A percentile compares a stretch with the other conserved stretches of the same genome.
Conservation (phyloP, 1,139 yeast species). For the Petasospora rhodanensis region DNA sequence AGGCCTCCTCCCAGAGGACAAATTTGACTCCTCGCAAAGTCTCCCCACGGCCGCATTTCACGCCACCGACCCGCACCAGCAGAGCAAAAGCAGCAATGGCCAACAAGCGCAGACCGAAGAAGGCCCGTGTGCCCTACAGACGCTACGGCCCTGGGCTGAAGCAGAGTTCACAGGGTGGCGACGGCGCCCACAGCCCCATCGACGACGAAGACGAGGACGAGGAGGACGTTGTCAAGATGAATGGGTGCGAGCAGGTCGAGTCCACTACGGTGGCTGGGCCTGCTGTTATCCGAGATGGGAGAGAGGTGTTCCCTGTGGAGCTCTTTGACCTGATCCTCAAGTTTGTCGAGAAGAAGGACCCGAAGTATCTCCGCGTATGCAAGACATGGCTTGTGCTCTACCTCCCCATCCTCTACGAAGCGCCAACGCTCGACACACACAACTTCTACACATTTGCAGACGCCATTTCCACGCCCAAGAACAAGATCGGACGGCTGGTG, state of each 20-base stretch:
- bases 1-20: too few species aligned
- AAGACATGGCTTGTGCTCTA: slow-evolving; percentile 56
- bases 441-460: slow-evolving; percentile 76
- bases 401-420: slow-evolving; percentile 56
- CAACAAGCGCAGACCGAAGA: slow-evolving; percentile 81
- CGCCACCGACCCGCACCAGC: background rate
- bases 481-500: slow-evolving; percentile 37
- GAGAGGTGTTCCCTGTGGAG: slow-evolving; percentile 44
- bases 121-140: slow-evolving; percentile 70
- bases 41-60: background rate
- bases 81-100: slow-evolving; percentile 45
- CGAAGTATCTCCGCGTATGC: slow-evolving; percentile 56
- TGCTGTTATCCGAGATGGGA: too few species aligned
- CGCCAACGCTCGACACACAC: slow-evolving; percentile 58
- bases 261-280: too few species aligned
- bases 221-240: slow-evolving; percentile 19
- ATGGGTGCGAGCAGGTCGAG: slow-evolving; percentile 15
- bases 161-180: too few species aligned
- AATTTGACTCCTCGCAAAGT: too few species aligned
- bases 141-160: slow-evolving; percentile 64
- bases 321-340: slow-evolving; percentile 49
- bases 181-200: slow-evolving; percentile 12
- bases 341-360: slow-evolving; percentile 35
- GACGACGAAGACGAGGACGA: slow-evolving; percentile 36
- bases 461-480: slow-evolving; percentile 42